Evolutionary conservation across 2,329 filamentous ascomycete genomes (phyloP).

Genomic region (Trichoderma pleuroti): DNA sequence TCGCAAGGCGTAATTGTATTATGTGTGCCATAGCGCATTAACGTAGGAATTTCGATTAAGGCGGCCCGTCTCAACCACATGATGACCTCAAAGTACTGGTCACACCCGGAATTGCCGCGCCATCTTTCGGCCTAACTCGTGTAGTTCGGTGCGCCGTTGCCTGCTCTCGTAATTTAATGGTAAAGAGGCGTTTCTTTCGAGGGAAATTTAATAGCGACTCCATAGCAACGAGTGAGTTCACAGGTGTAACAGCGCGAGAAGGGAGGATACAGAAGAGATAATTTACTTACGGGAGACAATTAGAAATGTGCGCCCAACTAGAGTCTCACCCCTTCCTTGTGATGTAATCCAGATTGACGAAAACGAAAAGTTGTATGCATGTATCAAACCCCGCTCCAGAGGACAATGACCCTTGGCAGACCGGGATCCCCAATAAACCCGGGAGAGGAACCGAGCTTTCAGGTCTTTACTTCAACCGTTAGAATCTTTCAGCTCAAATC

Average conservation of each 20-base stretch:
- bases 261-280: background rate
- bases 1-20: background rate
- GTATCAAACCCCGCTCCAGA: background rate
- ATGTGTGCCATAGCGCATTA: background rate
- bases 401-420: background rate
- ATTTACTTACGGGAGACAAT: background rate
- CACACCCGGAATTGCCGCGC: background rate
- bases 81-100: background rate
- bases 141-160: background rate
- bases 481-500: background rate
- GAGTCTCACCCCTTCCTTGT: background rate
- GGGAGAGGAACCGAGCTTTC: background rate
- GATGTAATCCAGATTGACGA: background rate
- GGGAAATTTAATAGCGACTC: background rate
- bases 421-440: background rate
- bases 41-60: background rate
- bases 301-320: background rate
- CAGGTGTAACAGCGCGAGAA: background rate
- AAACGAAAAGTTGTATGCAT: background rate
- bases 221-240: background rate
- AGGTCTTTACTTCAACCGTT: background rate
- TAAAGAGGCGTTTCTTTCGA: background rate
- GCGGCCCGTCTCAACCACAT: background rate
- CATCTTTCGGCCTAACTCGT: background rate
- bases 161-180: background rate